Percentiles rank a stretch among this genome's conserved stretches.
Evolutionary conservation across 1,139 yeast genomes (phyloP).

Genomic region (Taphrina communis): DNA sequence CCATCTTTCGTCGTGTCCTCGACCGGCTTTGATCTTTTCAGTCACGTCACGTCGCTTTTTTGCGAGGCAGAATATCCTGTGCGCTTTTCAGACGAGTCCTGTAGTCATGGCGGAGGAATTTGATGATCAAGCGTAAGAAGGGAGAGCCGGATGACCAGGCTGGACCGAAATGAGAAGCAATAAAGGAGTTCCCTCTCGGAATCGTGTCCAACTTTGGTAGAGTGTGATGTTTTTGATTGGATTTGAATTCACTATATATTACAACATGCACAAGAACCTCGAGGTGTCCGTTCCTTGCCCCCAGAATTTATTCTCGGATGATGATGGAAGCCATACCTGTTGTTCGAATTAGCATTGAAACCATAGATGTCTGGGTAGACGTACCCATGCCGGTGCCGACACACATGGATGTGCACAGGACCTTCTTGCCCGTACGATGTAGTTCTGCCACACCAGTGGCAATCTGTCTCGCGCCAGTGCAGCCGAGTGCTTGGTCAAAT

Average conservation of each 20-base stretch:
- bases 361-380: background rate
- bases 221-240: background rate
- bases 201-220: no score
- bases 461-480: conserved; percentile 94
- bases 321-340: conserved; percentile 30
- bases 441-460: conserved; percentile 85
- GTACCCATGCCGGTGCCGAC: conserved; percentile 59
- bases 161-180: background rate
- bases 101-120: no score
- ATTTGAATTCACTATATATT: background rate
- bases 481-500: conserved; percentile 62
- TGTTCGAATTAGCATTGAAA: background rate
- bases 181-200: background rate
- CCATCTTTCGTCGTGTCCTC: background rate
- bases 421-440: conserved; percentile 66
- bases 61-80: no score
- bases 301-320: conserved; percentile 17
- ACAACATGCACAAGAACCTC: background rate
- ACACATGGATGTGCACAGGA: conserved; percentile 95
- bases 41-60: no score
- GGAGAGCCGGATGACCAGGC: no score
- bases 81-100: no score
- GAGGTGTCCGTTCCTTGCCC: background rate
- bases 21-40: no score
- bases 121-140: no score